Base-by-base conservation (phyloP, 352 stramenopile species). In the Globisporangium nodosum region DNA sequence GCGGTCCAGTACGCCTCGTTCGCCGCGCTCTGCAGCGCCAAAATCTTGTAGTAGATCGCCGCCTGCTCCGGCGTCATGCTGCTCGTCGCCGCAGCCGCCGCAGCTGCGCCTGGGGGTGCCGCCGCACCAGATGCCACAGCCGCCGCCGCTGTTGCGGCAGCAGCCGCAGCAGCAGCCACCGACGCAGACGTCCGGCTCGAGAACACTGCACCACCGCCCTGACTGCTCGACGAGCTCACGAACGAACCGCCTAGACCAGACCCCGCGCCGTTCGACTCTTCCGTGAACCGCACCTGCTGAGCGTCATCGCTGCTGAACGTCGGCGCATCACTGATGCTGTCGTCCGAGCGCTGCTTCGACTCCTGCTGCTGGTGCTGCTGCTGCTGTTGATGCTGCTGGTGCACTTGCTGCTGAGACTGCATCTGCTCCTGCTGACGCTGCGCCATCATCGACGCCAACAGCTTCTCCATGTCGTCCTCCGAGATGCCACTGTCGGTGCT, bases 1-100 rank as follows among this genome's bases (percentile, higher is more conserved):
- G 70, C 66, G 15, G 66, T 70, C 49, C 51, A 50, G 56, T 76
- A 83, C 31, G 68, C 69, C 58, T 81, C 54, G 21, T 82, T 55
- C 5, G 64, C 62, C 0, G 65, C 68, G 6, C 51, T 68, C 40
- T 85, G 73, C 5, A 85, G 58, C 40, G 56, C 65, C 58, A 70
- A 62, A 56, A 85, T 80, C 51, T 69, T 64, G 50, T 68, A 24
- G 16, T 63, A 69, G 9, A 69, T 33, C 49, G 51, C 50, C 21
- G 35, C 30, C 18, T 68, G 39, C 49, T 69, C 57, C 12, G 33
- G 37, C 6, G 24, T 49, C 45, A 54, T 30, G 45, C 31, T 48
- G 8, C 48, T 37, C 27, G 15, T 49, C 39, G 52, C n/a, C 11
- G 15, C 37, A 20, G 39, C 33, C 39, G 39, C 33, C 42, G 43